phyloP scores from a whole-genome alignment of 129 eudicot genomes.

The Flaveria bidentis region DNA sequence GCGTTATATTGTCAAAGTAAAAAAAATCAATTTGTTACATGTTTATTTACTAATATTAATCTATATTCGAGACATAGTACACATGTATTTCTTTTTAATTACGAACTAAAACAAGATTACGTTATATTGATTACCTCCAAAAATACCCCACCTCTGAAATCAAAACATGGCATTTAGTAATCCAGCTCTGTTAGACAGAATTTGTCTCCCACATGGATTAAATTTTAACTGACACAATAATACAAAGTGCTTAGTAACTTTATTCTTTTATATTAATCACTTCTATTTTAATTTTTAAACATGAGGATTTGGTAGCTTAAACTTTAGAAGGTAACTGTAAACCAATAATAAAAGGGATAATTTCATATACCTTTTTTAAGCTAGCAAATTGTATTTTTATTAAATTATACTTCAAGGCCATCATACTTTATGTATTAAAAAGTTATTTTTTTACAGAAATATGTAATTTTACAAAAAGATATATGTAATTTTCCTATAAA shows the following conservation, averaged over 20 bases:
- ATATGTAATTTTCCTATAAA: no score
- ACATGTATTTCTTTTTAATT: neutral
- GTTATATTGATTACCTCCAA: conserved; percentile 1
- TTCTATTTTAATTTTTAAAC: neutral
- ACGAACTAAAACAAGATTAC: neutral
- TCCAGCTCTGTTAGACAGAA: conserved; percentile 16
- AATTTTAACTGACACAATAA: neutral
- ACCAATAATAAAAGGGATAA: neutral
- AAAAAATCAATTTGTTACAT: neutral
- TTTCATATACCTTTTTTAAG: no score
- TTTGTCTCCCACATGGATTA: conserved; percentile 12
- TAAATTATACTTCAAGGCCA: no score
- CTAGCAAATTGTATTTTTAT: no score
- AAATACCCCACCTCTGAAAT: conserved; percentile 9
- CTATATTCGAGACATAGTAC: neutral
- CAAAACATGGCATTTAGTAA: conserved; percentile 3
- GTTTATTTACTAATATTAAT: neutral
- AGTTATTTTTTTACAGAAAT: no score
- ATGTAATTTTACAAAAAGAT: no score
- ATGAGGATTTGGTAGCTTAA: neutral
- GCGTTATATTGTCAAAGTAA: neutral
- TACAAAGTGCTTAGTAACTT: neutral
- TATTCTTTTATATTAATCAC: neutral
- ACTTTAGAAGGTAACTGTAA: neutral
- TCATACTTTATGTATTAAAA: no score